These are phyloP conservation scores for Ligustrum vulgare DNA, from an alignment of 257 asterid species.

Conservation along the genomic window DNA sequence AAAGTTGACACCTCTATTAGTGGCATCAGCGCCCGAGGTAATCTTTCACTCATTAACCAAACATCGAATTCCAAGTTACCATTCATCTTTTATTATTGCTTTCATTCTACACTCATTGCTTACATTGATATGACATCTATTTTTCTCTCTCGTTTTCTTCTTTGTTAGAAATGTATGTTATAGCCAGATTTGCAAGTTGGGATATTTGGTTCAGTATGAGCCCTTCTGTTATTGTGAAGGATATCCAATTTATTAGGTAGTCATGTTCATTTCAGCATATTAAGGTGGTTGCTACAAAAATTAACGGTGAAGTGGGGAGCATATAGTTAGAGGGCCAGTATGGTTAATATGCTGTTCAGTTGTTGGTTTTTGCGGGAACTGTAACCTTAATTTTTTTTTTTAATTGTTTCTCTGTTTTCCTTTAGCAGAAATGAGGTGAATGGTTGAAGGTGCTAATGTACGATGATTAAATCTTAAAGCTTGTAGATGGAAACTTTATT, in stretches of 20 bases:
- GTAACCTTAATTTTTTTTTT: too few species aligned
- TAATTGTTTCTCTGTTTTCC: too few species aligned
- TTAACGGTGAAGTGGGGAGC: background rate
- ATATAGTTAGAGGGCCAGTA: background rate
- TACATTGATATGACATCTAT: background rate
- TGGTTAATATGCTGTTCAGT: too few species aligned
- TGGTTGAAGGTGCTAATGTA: too few species aligned
- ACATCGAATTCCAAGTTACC: conserved; percentile 1
- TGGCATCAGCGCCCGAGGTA: conserved; percentile 55
- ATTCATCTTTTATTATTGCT: conserved; percentile 14
- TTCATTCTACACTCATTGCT: background rate
- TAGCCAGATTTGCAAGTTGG: background rate
- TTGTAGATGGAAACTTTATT: too few species aligned
- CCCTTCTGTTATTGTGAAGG: background rate
- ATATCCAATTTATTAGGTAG: background rate
- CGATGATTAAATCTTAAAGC: background rate
- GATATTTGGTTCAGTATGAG: background rate
- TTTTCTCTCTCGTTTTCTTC: background rate
- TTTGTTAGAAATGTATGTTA: background rate
- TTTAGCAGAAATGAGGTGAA: background rate
- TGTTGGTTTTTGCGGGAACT: too few species aligned
- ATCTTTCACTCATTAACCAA: conserved; percentile 16
- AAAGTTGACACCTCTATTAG: conserved; percentile 64
- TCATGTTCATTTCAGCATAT: background rate
- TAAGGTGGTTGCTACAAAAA: background rate